These are phyloP conservation scores for Alnus glutinosa DNA, from an alignment of 306 rosid genomes.

Conservation along the genomic window DNA sequence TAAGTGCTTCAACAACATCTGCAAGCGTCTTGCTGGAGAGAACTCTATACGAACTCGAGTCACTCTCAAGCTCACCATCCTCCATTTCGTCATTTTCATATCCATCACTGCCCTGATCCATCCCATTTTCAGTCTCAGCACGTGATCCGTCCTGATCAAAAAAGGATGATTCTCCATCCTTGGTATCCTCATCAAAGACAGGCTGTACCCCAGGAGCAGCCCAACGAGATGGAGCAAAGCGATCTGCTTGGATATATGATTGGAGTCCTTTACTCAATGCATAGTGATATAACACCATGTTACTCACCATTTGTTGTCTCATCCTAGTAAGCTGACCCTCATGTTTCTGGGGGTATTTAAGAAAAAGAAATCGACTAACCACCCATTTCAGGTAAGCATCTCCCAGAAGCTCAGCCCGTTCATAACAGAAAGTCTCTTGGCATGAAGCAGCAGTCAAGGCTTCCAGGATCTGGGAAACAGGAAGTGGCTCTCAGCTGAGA, in stretches of 20 bases:
- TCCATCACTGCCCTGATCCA: conserved; percentile 33
- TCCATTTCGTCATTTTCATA: conserved; percentile 76
- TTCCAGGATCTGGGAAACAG: conserved; percentile 77
- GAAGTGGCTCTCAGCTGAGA: conserved; percentile 24
- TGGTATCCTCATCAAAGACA: conserved; percentile 84
- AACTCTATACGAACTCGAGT: conserved; percentile 92
- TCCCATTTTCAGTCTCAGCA: conserved; percentile 37
- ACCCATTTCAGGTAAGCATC: conserved; percentile 99
- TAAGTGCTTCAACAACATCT: conserved; percentile 95
- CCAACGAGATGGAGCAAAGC: conserved; percentile 98
- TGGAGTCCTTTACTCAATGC: conserved; percentile 87
- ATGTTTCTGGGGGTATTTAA: conserved; percentile 94
- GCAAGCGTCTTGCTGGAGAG: conserved; percentile 99
- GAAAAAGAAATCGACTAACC: conserved; percentile 92
- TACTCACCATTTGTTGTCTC: conserved; percentile 99
- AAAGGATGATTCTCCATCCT: conserved; percentile 82
- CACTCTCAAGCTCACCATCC: conserved; percentile 92
- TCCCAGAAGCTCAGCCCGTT: conserved; percentile 99
- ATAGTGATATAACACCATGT: conserved; percentile 86
- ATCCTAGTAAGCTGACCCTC: conserved; percentile 99
- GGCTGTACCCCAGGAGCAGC: conserved; percentile 99
- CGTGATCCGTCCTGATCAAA: conserved; percentile 60
- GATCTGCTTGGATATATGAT: conserved; percentile 96
- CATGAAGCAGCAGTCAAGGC: conserved; percentile 99
- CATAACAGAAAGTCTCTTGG: conserved; percentile 99